Percentiles rank a stretch among this genome's conserved stretches.
These are phyloP conservation scores for Cordyceps javanica DNA, from an alignment of 2,329 filamentous ascomycete species.

Conservation along the genomic window DNA sequence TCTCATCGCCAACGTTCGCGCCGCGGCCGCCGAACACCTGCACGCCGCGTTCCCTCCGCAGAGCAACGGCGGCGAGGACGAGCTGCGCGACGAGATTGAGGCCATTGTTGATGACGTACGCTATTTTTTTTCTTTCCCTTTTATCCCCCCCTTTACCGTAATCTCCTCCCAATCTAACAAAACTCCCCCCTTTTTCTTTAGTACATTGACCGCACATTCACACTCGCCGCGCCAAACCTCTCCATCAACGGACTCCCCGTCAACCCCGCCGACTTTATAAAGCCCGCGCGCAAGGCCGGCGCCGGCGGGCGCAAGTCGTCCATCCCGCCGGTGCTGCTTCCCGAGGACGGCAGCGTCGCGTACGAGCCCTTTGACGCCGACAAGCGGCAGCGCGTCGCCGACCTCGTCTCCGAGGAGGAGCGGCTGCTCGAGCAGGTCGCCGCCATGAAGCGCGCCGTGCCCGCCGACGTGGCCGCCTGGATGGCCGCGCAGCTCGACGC, in stretches of 20 bases:
- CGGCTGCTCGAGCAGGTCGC: conserved; percentile 59
- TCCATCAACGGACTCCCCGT: conserved; percentile 56
- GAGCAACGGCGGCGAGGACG: conserved; percentile 44
- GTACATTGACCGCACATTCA: conserved; percentile 58
- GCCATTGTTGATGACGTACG: conserved; percentile 52
- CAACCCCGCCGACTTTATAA: conserved; percentile 32
- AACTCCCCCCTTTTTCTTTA: too few relatives aligned
- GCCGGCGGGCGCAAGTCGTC: conserved; percentile 19
- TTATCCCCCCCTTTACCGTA: too few relatives aligned
- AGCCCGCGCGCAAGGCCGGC: conserved; percentile 21
- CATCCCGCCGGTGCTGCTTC: conserved; percentile 25
- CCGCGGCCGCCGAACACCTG: conserved; percentile 61
- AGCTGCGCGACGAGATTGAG: conserved; percentile 53
- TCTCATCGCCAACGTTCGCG: conserved; percentile 62
- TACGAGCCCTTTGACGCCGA: conserved; percentile 57
- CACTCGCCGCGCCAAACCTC: conserved; percentile 52
- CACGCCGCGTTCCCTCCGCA: conserved; percentile 64
- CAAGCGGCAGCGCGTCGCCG: conserved; percentile 52
- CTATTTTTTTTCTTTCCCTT: not conserved
- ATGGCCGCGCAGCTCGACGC: conserved; percentile 35
- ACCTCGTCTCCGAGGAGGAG: conserved; percentile 56
- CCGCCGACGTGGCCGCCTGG: conserved; percentile 36
- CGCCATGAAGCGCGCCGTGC: conserved; percentile 49
- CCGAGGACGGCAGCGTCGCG: conserved; percentile 17
- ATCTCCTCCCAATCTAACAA: not conserved